Base-by-base conservation (phyloP, 2,329 filamentous ascomycete species). In the Penicillium psychrosexuale region DNA sequence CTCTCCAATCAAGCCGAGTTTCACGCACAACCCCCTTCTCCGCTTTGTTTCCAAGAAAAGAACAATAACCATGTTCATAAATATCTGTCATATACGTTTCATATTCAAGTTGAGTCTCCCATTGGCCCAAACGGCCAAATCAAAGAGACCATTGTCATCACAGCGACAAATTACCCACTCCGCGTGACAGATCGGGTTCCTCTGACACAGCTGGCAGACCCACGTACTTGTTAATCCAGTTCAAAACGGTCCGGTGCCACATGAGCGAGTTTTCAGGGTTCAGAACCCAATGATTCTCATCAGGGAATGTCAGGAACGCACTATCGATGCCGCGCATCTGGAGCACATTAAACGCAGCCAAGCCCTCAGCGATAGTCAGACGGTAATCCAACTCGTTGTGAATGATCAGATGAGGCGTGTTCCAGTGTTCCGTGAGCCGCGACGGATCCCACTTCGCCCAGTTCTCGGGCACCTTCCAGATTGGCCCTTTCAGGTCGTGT, bases 311-410 rank as follows among this genome's bases (percentile, higher is more conserved):
- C 61, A 96, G 68, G 61, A 96, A 84, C 61, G 87, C 85, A 71
- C 89, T 94, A 19, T 89, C 86, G 1, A 96, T 81, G 0, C 85
- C 85, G 49, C 82, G 82, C 24, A 84, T 83, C 74, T 96, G 91
- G 30, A 96, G 77, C 8, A 91, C 86, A 61, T 96, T 95, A 76
- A 96, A 96, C 49, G 90, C 88, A 2, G 89, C 83, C 50, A 96
- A 73, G 0, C 91, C 92, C 72, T 97, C 93, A 0, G 87, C 85
- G 51, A 97, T 86, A 0, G 91, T 88, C 27, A 97, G 77, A 17
- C 93, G 84, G 70, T 96, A 97, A 72, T 97, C 93, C 31, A 94
- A 80, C 66, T 94, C 90, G 67, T 86, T 93, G 73, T 97, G 93
- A 51, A 97, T 91, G 57, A 95, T 86, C 58, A 99, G 79, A 73